A percentile compares a stretch with the other conserved stretches of the same genome.
Conservation (phyloP, 2,329 filamentous ascomycete species). For the Fusarium redolens region DNA sequence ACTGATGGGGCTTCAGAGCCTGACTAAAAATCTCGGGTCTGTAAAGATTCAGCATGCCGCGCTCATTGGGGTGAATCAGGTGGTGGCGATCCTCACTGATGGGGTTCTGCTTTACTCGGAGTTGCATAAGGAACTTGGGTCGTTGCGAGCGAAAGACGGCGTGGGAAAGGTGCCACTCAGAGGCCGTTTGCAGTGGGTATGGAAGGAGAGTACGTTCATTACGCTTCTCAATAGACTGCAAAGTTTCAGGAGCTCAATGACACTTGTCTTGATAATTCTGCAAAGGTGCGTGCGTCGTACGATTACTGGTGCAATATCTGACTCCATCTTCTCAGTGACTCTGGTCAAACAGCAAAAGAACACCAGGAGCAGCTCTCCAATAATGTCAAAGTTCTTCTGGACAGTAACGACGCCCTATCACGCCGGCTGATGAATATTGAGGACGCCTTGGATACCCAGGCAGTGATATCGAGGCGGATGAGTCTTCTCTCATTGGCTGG, state of each 20-base stretch:
- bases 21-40: neutral
- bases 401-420: neutral
- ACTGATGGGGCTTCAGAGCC: neutral
- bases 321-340: neutral
- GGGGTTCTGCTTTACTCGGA: constrained; percentile 23
- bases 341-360: neutral
- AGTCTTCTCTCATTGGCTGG: neutral
- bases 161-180: neutral
- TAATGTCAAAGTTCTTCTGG: neutral
- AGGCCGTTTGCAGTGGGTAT: neutral
- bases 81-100: constrained; percentile 1
- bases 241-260: constrained; percentile 12
- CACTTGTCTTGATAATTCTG: constrained; percentile 6
- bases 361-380: neutral
- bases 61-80: neutral
- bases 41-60: neutral
- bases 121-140: constrained; percentile 1
- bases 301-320: rapidly evolving
- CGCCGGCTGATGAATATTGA: constrained; percentile 11
- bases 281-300: neutral
- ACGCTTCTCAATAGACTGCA: neutral
- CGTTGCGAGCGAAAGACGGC: neutral
- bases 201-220: neutral
- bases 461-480: neutral
- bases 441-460: neutral